Percentiles rank a stretch among this genome's conserved stretches.
phyloP scores from a whole-genome alignment of 2,329 filamentous ascomycete species.

The Graphiopsis chlorocephala region DNA sequence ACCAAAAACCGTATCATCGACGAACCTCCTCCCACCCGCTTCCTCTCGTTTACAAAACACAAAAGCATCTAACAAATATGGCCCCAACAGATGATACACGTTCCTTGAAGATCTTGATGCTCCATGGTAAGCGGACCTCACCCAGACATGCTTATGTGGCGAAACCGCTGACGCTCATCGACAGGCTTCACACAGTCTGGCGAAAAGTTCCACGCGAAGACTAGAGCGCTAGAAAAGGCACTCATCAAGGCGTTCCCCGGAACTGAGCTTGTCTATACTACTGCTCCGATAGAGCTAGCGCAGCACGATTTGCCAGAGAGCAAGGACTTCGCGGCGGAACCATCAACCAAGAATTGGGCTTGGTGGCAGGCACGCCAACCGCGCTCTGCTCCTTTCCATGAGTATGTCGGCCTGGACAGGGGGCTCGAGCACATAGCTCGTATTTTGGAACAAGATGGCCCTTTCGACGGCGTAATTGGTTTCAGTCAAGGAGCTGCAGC shows the following conservation, averaged over 20 bases:
- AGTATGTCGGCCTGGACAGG: slow-evolving; percentile 66
- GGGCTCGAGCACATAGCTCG: slow-evolving; percentile 64
- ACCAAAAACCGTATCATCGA: neutral
- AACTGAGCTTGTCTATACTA: slow-evolving; percentile 48
- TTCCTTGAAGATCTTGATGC: neutral
- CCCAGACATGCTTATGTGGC: neutral
- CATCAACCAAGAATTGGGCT: slow-evolving; percentile 36
- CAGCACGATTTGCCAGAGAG: slow-evolving; percentile 58
- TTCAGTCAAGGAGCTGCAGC: slow-evolving; percentile 78
- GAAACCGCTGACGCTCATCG: neutral
- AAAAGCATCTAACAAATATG: neutral
- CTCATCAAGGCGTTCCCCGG: slow-evolving; percentile 69
- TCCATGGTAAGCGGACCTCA: neutral
- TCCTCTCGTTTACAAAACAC: neutral
- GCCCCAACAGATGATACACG: neutral
- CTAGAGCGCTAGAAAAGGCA: slow-evolving; percentile 79
- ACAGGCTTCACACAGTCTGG: slow-evolving; percentile 88
- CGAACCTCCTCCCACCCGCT: neutral
- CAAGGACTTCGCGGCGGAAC: slow-evolving; percentile 54
- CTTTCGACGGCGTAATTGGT: slow-evolving; percentile 74
- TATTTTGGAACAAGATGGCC: slow-evolving; percentile 60
- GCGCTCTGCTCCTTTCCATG: slow-evolving; percentile 53
- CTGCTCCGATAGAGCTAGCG: slow-evolving; percentile 43
- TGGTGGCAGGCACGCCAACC: slow-evolving; percentile 70
- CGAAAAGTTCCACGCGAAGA: slow-evolving; percentile 80